These are phyloP conservation scores for Neophaeococcomyces aloes DNA, from an alignment of 2,329 filamentous ascomycete genomes.

Conservation along the genomic window DNA sequence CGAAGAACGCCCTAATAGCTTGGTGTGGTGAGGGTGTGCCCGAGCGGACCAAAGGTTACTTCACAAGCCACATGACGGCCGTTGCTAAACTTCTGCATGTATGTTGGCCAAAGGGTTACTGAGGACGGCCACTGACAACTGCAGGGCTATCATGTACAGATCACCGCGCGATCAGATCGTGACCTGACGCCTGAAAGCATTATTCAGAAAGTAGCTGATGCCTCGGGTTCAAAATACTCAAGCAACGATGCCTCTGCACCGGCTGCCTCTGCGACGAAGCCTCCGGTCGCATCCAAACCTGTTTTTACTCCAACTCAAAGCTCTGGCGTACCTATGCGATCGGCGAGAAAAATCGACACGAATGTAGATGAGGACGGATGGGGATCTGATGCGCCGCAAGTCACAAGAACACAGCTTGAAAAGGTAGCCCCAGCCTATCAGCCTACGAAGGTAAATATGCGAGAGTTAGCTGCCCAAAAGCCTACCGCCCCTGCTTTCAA, in stretches of 20 bases:
- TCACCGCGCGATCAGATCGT: constrained; percentile 83
- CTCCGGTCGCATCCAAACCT: constrained; percentile 71
- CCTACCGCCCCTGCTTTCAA: constrained; percentile 52
- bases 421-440: constrained; percentile 89
- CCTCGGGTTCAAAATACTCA: constrained; percentile 90
- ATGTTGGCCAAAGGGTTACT: constrained; percentile 17
- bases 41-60: constrained; percentile 97
- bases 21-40: constrained; percentile 98
- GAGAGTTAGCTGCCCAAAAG: constrained; percentile 66
- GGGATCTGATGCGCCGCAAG: constrained; percentile 85
- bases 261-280: constrained; percentile 41
- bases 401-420: constrained; percentile 76
- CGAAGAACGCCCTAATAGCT: constrained; percentile 85
- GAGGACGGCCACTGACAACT: constrained; percentile 11
- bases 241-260: constrained; percentile 50
- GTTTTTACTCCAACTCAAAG: constrained; percentile 72
- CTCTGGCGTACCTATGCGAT: constrained; percentile 29
- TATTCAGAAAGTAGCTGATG: constrained; percentile 85
- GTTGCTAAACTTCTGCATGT: constrained; percentile 86
- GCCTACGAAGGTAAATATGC: constrained; percentile 90
- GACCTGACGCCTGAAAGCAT: constrained; percentile 82
- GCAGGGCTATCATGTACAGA: constrained; percentile 88
- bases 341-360: constrained; percentile 38
- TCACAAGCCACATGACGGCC: constrained; percentile 82
- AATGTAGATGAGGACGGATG: constrained; percentile 74